Percentiles rank a stretch among this genome's conserved stretches.
Conservation (phyloP, 345 rosid genomes). For the Odontarrhena argentea region DNA sequence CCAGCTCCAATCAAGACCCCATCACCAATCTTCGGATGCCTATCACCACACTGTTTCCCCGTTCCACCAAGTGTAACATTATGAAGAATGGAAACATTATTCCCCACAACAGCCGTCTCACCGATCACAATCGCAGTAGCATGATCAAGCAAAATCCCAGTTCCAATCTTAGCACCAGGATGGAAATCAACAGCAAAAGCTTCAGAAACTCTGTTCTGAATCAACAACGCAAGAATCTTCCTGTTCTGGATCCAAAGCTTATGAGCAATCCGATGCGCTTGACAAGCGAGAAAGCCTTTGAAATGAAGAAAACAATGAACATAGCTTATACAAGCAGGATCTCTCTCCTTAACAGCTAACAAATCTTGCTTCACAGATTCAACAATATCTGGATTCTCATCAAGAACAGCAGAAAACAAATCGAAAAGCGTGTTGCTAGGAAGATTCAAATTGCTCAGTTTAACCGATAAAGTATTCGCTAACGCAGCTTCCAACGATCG, state of each 20-base stretch:
- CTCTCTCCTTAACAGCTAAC: slow-evolving; percentile 71
- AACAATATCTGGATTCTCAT: slow-evolving; percentile 51
- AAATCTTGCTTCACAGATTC: slow-evolving; percentile 61
- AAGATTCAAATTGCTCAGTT: slow-evolving; percentile 64
- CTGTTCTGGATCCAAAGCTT: slow-evolving; percentile 72
- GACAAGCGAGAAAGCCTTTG: slow-evolving; percentile 79
- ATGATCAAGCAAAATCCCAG: slow-evolving; percentile 77
- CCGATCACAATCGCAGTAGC: slow-evolving; percentile 86
- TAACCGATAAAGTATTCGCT: slow-evolving; percentile 70
- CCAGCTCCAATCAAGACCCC: slow-evolving; percentile 96
- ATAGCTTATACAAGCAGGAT: slow-evolving; percentile 80
- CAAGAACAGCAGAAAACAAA: slow-evolving; percentile 60
- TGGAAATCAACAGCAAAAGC: slow-evolving; percentile 88
- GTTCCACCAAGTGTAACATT: slow-evolving; percentile 94
- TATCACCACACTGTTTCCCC: slow-evolving; percentile 76
- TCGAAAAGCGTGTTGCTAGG: slow-evolving; percentile 60
- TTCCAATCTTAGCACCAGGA: slow-evolving; percentile 85
- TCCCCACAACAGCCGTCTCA: slow-evolving; percentile 91
- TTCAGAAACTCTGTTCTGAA: slow-evolving; percentile 76
- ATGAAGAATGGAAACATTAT: slow-evolving; percentile 84
- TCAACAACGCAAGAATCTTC: slow-evolving; percentile 60
- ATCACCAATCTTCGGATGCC: slow-evolving; percentile 95
- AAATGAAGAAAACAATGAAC: slow-evolving; percentile 78
- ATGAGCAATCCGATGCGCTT: slow-evolving; percentile 82
- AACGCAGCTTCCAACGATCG: slow-evolving; percentile 65